phyloP scores from a whole-genome alignment of 139 green algal species.

The Gonium pectorale region DNA sequence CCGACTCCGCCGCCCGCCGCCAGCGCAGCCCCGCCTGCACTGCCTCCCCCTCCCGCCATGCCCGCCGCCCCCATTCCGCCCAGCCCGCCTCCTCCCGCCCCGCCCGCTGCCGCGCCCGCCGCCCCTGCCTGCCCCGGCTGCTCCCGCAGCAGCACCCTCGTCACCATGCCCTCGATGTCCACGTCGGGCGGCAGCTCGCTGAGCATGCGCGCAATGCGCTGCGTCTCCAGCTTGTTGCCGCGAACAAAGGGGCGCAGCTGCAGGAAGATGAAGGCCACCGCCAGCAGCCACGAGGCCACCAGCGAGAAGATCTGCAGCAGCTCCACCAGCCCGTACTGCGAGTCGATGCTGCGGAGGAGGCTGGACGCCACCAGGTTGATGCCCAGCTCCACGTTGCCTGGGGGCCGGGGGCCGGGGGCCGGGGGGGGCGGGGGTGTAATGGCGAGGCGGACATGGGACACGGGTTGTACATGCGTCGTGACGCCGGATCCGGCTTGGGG shows the following conservation, averaged over 20 bases:
- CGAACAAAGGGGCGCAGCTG: constrained; percentile 32
- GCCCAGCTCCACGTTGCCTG: constrained; percentile 26
- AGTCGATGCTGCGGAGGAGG: not conserved
- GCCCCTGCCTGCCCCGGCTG: not conserved
- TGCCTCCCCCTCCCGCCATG: too few relatives aligned
- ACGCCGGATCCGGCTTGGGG: too few relatives aligned
- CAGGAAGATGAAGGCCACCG: constrained; percentile 25
- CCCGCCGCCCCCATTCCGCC: too few relatives aligned
- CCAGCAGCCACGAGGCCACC: constrained; percentile 23
- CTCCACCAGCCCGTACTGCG: not conserved
- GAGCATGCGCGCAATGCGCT: constrained; percentile 32
- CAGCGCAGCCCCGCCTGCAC: too few relatives aligned
- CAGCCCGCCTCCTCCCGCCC: too few relatives aligned
- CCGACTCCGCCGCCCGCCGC: too few relatives aligned
- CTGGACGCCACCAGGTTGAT: not conserved
- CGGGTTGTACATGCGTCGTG: too few relatives aligned
- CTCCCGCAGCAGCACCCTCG: not conserved
- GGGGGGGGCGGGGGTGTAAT: too few relatives aligned
- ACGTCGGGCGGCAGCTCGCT: constrained; percentile 35
- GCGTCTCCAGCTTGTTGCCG: constrained; percentile 8
- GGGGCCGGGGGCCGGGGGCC: too few relatives aligned
- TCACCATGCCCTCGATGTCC: constrained; percentile 36
- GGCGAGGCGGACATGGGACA: too few relatives aligned
- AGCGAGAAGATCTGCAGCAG: constrained; percentile 32
- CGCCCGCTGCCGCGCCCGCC: not conserved